phyloP scores from a whole-genome alignment of 1,284 basidiomycete species.

The Cryptococcus sp. region DNA sequence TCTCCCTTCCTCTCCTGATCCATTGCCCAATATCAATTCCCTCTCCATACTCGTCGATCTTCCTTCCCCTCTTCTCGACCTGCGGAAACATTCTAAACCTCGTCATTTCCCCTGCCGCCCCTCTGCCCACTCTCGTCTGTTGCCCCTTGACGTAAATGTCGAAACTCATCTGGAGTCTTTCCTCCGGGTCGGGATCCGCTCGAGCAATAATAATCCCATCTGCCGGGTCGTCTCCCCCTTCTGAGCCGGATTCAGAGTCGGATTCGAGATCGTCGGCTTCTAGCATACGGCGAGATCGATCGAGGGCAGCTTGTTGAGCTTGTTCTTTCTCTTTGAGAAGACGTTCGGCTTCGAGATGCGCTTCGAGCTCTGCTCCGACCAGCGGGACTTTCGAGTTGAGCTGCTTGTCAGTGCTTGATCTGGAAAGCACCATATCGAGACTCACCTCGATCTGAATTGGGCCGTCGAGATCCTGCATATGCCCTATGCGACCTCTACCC shows the following conservation, averaged over 20 bases:
- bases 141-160: slow-evolving; percentile 97
- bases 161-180: slow-evolving; percentile 59
- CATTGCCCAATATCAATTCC: slow-evolving; percentile 89
- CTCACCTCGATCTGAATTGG: slow-evolving; percentile 61
- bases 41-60: slow-evolving; percentile 95
- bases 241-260: slow-evolving; percentile 59
- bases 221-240: slow-evolving; percentile 51
- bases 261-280: slow-evolving; percentile 66
- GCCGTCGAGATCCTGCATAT: slow-evolving; percentile 70
- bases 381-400: slow-evolving; percentile 64
- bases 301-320: slow-evolving; percentile 76
- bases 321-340: slow-evolving; percentile 77
- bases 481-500: slow-evolving; percentile 80
- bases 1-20: slow-evolving; percentile 77
- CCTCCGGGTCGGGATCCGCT: slow-evolving; percentile 27
- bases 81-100: slow-evolving; percentile 96
- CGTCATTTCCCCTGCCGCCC: slow-evolving; percentile 36
- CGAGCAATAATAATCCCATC: slow-evolving; percentile 56
- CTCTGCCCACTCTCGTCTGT: slow-evolving; percentile 59
- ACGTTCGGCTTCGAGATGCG: slow-evolving; percentile 70
- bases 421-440: slow-evolving; percentile 3
- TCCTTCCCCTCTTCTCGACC: slow-evolving; percentile 80
- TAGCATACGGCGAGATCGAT: slow-evolving; percentile 76
- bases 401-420: not conserved
- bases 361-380: slow-evolving; percentile 77